phyloP scores from a whole-genome alignment of 2,329 filamentous ascomycete species.

The Epicoccum nigrum region DNA sequence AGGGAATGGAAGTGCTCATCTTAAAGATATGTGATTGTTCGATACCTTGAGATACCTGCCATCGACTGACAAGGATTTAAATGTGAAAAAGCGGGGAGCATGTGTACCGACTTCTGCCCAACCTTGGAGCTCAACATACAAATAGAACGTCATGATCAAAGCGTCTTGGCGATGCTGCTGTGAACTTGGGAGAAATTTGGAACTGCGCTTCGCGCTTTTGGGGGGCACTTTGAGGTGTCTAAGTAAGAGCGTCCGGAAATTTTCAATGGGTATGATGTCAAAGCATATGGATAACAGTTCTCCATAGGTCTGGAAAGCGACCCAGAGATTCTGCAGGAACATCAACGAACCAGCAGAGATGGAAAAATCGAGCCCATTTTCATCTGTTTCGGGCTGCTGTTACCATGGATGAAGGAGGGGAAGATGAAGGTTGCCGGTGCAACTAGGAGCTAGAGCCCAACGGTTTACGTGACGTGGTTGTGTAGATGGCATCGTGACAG shows the following conservation, averaged over 20 bases:
- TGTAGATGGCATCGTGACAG: neutral
- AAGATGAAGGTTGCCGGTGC: constrained; percentile 1
- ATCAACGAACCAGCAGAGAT: neutral
- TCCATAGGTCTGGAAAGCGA: neutral
- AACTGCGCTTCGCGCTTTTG: constrained; percentile 1
- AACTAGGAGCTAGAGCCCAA: neutral
- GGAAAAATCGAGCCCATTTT: neutral
- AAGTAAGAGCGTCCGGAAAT: constrained; percentile 4
- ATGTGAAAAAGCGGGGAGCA: neutral
- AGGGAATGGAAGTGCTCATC: neutral
- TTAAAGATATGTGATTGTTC: neutral
- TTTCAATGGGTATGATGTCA: neutral
- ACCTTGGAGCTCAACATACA: neutral
- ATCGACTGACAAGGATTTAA: neutral
- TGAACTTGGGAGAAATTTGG: constrained; percentile 2
- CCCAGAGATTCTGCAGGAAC: neutral
- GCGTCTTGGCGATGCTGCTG: neutral
- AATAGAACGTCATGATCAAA: constrained; percentile 7
- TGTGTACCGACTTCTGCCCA: constrained; percentile 9
- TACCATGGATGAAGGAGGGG: constrained; percentile 10
- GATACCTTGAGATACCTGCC: neutral
- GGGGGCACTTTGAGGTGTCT: constrained; percentile 2
- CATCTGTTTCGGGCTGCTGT: neutral
- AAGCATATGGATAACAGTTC: neutral
- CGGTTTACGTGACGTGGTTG: neutral